A percentile compares a stretch with the other conserved stretches of the same genome.
Evolutionary conservation across 2,329 filamentous ascomycete species (phyloP).

Genomic region (Penicillium sp.): DNA sequence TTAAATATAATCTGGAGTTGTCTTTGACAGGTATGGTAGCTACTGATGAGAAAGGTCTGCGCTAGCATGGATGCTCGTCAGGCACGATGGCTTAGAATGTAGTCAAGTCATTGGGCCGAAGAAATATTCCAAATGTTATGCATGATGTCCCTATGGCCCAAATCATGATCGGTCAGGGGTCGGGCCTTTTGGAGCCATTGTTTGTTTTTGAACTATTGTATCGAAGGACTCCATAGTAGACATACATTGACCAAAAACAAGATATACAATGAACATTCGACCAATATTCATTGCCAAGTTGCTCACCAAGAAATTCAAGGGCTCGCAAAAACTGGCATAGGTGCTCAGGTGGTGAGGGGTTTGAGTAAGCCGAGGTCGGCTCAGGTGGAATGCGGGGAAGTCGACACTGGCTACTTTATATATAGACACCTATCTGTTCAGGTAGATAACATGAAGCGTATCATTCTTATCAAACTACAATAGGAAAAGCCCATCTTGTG

Average conservation of each 20-base stretch:
- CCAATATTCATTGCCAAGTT: too few species aligned
- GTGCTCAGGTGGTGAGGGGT: neutral
- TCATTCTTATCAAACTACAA: neutral
- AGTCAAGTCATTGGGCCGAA: neutral
- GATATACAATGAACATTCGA: too few species aligned
- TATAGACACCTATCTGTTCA: neutral
- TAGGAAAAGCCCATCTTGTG: neutral
- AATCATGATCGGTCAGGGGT: neutral
- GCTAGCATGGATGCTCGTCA: neutral
- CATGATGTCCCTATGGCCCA: neutral
- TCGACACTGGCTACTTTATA: neutral
- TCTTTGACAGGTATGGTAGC: neutral
- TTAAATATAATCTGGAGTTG: too few species aligned
- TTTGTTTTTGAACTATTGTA: neutral
- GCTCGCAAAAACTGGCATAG: neutral
- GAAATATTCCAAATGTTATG: neutral
- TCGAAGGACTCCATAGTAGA: neutral
- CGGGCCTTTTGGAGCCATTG: neutral
- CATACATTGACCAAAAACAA: too few species aligned
- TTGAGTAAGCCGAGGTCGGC: conserved; percentile 13
- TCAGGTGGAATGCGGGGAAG: conserved; percentile 16
- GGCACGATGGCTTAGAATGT: neutral
- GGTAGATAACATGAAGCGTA: neutral
- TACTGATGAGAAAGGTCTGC: neutral
- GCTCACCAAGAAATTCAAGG: neutral